Conservation (phyloP, 73 alveolate species). For the Paramecium primaurelia region DNA sequence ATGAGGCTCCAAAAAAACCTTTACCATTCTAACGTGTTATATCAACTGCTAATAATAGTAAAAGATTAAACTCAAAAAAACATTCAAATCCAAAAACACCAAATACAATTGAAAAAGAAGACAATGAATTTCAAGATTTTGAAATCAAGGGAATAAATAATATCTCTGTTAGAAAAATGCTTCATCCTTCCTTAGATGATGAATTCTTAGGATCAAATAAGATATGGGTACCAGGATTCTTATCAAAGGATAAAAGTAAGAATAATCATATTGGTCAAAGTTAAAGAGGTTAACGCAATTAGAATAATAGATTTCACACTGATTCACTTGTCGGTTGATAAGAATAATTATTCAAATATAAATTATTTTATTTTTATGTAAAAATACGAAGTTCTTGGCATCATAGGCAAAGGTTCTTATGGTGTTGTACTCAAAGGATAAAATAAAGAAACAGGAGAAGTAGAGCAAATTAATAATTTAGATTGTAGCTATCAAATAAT, state of each 20-base stretch:
- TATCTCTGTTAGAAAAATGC: background rate
- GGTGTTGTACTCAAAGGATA: slow-evolving; percentile 73
- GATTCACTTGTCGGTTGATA: slow-evolving; percentile 10
- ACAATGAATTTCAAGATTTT: background rate
- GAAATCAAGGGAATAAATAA: background rate
- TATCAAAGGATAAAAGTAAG: background rate
- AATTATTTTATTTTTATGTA: background rate
- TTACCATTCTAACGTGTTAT: background rate
- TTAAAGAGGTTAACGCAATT: background rate
- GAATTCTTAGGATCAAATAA: slow-evolving; percentile 25
- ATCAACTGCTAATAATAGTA: background rate
- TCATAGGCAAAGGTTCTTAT: slow-evolving; percentile 67
- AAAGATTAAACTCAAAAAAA: background rate
- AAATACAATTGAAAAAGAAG: background rate
- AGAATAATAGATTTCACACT: background rate
- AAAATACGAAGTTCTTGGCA: slow-evolving; percentile 1
- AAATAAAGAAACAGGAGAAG: slow-evolving; percentile 71
- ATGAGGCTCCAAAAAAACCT: background rate
- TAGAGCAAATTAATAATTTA: background rate
- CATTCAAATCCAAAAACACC: background rate
- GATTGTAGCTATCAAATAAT: slow-evolving; percentile 94
- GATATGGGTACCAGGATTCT: slow-evolving; percentile 35
- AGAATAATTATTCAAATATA: background rate
- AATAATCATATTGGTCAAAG: background rate
- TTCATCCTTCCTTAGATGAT: slow-evolving; percentile 30